Conservation (phyloP, 148 eudicot genomes). For the Simmondsia chinensis region DNA sequence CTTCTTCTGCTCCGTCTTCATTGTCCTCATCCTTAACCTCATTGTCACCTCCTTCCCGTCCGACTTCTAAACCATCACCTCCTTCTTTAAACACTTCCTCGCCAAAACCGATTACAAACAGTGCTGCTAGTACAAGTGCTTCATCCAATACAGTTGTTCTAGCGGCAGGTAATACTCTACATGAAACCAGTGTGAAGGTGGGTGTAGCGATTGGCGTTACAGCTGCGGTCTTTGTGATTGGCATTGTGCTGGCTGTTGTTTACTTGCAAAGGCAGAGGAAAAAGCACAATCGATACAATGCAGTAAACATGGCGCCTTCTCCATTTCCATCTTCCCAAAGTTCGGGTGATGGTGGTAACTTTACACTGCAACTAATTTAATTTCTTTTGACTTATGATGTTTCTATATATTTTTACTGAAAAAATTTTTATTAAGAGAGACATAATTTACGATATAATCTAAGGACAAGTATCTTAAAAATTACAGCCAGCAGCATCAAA, state of each 20-base stretch:
- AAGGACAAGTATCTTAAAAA: no score
- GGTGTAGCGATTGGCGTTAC: conserved; percentile 24
- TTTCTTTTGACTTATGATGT: no score
- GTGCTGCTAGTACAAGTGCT: conserved; percentile 11
- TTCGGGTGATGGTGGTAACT: conserved; percentile 72
- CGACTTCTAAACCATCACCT: conserved; percentile 22
- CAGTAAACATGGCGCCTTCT: conserved; percentile 33
- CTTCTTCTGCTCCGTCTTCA: conserved; percentile 13
- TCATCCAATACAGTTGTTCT: conserved; percentile 7
- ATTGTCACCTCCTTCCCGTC: conserved; percentile 23
- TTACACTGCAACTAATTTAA: no score
- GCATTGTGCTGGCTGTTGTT: conserved; percentile 29
- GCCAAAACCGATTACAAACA: conserved; percentile 21
- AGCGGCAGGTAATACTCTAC: conserved; percentile 1
- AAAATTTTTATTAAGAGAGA: no score
- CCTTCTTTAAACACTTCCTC: conserved; percentile 11
- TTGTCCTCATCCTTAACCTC: conserved; percentile 15
- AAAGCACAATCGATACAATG: conserved; percentile 11
- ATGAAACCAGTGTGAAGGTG: conserved; percentile 7
- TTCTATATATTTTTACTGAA: no score
- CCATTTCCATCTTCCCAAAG: conserved; percentile 57
- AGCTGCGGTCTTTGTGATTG: conserved; percentile 28
- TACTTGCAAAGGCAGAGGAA: conserved; percentile 28
- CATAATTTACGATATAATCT: no score
- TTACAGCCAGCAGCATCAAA: no score